Conservation (phyloP, 805 yeast species). For the Metschnikowia vanudenii region DNA sequence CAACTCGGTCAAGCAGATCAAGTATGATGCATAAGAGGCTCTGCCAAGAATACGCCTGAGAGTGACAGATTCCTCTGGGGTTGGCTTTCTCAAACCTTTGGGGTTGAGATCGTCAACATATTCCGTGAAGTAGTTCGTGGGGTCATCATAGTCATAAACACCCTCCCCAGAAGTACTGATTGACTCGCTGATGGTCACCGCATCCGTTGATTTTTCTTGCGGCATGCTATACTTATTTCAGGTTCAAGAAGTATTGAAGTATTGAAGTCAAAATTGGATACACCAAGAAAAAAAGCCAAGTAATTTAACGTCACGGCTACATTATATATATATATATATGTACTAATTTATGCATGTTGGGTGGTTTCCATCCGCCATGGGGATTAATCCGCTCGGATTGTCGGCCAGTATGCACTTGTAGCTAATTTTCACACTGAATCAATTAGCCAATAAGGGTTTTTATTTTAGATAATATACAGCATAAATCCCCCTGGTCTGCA, state of each 20-base stretch:
- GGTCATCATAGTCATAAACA: constrained; percentile 15
- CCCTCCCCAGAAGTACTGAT: constrained; percentile 10
- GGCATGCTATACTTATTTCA: background rate
- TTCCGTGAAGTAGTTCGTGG: constrained; percentile 20
- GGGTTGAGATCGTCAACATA: constrained; percentile 37
- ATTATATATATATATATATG: background rate
- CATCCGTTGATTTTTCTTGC: background rate
- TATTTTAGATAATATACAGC: too few species aligned
- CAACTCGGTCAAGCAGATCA: constrained; percentile 47
- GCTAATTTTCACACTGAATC: too few species aligned
- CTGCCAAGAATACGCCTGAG: constrained; percentile 43
- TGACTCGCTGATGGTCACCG: constrained; percentile 1
- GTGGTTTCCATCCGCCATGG: too few species aligned
- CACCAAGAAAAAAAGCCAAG: too few species aligned
- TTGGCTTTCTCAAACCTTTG: constrained; percentile 36
- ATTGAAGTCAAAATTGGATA: background rate
- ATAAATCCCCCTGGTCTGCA: too few species aligned
- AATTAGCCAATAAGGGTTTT: too few species aligned
- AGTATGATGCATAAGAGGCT: constrained; percentile 49
- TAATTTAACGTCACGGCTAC: background rate
- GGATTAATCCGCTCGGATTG: too few species aligned
- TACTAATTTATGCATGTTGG: too few species aligned
- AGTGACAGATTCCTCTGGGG: constrained; percentile 24
- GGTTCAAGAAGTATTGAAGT: background rate
- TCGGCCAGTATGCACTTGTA: too few species aligned